Conservation (phyloP, 2,329 filamentous ascomycete species). For the Mycosphaerella sp. region DNA sequence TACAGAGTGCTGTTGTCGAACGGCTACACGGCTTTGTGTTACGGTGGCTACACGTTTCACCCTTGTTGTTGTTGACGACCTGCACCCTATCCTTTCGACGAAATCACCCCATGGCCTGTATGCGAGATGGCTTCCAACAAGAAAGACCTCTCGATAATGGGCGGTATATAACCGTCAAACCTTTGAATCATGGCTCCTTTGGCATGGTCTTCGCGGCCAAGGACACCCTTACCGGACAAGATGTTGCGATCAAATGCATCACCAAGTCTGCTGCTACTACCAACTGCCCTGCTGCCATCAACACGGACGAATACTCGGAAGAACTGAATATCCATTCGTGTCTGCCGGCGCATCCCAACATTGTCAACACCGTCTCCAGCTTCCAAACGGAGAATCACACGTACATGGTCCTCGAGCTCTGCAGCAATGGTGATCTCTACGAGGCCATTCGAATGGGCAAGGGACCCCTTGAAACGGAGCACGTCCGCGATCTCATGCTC, state of each 20-base stretch:
- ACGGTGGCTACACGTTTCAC: slow-evolving; percentile 15
- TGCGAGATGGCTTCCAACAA: slow-evolving; percentile 72
- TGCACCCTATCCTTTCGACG: slow-evolving; percentile 4
- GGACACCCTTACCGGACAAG: slow-evolving; percentile 67
- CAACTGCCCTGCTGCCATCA: slow-evolving; percentile 56
- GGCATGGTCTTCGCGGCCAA: slow-evolving; percentile 95
- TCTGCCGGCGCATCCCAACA: slow-evolving; percentile 75
- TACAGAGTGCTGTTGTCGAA: slow-evolving; percentile 14
- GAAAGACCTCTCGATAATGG: slow-evolving; percentile 71
- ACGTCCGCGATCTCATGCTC: slow-evolving; percentile 96
- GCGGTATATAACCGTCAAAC: slow-evolving; percentile 84
- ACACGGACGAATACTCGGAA: slow-evolving; percentile 75
- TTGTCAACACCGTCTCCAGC: slow-evolving; percentile 84
- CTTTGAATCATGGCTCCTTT: slow-evolving; percentile 97
- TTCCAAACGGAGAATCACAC: slow-evolving; percentile 89
- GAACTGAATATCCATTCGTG: slow-evolving; percentile 73
- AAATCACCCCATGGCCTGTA: slow-evolving; percentile 63
- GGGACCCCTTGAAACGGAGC: slow-evolving; percentile 88
- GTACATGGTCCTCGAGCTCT: slow-evolving; percentile 93
- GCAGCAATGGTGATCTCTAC: slow-evolving; percentile 90
- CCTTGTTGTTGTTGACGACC: slow-evolving; percentile 18
- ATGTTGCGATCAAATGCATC: slow-evolving; percentile 93
- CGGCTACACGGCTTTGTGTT: slow-evolving; percentile 20
- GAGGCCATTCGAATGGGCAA: slow-evolving; percentile 88
- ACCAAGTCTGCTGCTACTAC: slow-evolving; percentile 68